Percentiles rank a stretch among this genome's conserved stretches.
Conservation (phyloP, 345 rosid genomes). For the Dipteronia dyeriana region DNA sequence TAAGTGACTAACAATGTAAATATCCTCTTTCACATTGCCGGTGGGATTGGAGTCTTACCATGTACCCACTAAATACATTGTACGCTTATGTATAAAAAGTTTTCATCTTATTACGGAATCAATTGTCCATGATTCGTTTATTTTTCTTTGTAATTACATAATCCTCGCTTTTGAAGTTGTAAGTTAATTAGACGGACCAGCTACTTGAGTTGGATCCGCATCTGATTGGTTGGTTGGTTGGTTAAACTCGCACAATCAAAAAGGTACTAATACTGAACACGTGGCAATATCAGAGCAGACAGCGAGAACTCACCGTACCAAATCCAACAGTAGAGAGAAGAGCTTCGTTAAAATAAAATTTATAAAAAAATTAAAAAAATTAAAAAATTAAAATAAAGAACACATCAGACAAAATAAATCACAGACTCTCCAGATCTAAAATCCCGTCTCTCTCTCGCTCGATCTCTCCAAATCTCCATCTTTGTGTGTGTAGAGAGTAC, state of each 20-base stretch:
- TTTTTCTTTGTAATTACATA: no score
- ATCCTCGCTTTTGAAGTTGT: no score
- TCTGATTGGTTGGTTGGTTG: neutral
- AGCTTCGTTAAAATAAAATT: no score
- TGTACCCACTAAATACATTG: no score
- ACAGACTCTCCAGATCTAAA: conserved; percentile 29
- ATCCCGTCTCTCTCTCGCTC: neutral
- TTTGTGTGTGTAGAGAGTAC: neutral
- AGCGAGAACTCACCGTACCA: neutral
- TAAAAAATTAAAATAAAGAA: neutral
- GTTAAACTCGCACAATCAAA: neutral
- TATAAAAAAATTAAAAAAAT: neutral
- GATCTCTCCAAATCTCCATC: neutral
- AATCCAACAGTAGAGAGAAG: neutral
- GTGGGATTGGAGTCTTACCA: no score
- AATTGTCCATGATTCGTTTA: no score
- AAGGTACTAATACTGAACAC: neutral
- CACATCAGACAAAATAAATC: neutral
- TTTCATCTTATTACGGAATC: no score
- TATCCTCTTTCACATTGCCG: no score
- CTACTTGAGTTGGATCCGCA: neutral
- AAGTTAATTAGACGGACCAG: conserved; percentile 3
- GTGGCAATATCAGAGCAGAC: conserved; percentile 15
- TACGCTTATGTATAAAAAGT: no score
- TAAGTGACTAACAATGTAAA: no score